phyloP scores from a whole-genome alignment of 2,329 filamentous ascomycete species.

The Sphaerulina populicola region DNA sequence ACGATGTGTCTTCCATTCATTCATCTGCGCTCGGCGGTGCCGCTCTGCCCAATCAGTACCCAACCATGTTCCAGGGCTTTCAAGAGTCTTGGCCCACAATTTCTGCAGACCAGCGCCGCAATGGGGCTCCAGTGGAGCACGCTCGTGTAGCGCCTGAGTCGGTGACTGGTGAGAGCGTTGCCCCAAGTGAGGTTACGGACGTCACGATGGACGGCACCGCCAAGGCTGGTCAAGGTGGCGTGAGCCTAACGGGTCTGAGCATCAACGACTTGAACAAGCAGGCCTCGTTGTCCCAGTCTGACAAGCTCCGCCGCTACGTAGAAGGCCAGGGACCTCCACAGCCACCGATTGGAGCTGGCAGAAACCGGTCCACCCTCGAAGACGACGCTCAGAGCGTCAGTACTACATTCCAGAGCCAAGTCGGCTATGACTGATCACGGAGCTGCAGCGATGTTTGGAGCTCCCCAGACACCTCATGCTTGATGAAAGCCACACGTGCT shows the following conservation, averaged over 20 bases:
- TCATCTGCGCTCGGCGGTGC: conserved; percentile 83
- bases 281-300: conserved; percentile 68
- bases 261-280: conserved; percentile 63
- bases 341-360: conserved; percentile 51
- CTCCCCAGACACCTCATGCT: conserved; percentile 14
- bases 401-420: conserved; percentile 92
- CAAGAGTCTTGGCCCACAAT: conserved; percentile 83
- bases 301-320: conserved; percentile 89
- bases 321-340: conserved; percentile 52
- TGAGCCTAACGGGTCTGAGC: conserved; percentile 76
- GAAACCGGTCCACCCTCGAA: conserved; percentile 43
- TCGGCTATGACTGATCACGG: conserved; percentile 38
- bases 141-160: conserved; percentile 43
- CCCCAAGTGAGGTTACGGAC: conserved; percentile 83
- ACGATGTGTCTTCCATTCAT: conserved; percentile 93
- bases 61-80: conserved; percentile 92
- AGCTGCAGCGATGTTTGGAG: conserved; percentile 1
- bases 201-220: conserved; percentile 59
- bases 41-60: conserved; percentile 61
- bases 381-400: conserved; percentile 95
- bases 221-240: conserved; percentile 60
- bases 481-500: conserved; percentile 14
- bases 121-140: conserved; percentile 46
- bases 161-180: conserved; percentile 83
- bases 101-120: conserved; percentile 52